Percentiles rank a stretch among this genome's conserved stretches.
Conservation (phyloP, 1,284 basidiomycete genomes). For the Melampsora americana region DNA sequence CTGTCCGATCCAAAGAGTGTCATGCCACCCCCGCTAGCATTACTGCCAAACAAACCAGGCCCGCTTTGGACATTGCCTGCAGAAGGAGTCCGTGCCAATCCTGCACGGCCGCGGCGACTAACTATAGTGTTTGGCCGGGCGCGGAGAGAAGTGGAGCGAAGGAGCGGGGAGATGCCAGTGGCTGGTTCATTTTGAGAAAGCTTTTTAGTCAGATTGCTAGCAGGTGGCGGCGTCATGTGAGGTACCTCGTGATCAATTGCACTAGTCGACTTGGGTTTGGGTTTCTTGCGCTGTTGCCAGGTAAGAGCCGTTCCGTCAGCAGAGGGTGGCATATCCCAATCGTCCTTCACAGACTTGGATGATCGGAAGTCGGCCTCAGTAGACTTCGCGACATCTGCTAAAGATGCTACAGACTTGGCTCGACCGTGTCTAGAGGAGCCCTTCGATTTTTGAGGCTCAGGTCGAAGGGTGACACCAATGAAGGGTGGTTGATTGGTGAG, state of each 20-base stretch:
- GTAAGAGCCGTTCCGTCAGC: neutral
- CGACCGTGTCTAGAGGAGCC: constrained; percentile 3
- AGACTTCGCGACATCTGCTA: constrained; percentile 11
- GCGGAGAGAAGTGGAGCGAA: neutral
- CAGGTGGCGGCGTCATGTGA: neutral
- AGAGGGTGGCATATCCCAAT: constrained; percentile 33
- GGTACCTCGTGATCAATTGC: neutral
- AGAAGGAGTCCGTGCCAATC: constrained; percentile 16
- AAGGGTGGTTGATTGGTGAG: neutral
- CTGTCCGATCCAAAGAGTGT: neutral
- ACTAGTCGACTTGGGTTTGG: neutral
- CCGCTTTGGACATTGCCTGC: neutral
- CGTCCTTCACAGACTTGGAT: constrained; percentile 10
- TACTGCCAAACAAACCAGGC: neutral
- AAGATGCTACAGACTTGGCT: constrained; percentile 27
- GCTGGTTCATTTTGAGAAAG: neutral
- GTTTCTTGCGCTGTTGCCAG: constrained; percentile 26
- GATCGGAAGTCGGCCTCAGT: neutral
- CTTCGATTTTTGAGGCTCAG: neutral
- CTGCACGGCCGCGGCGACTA: constrained; percentile 10
- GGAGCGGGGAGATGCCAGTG: neutral
- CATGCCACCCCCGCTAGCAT: neutral
- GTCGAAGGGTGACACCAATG: neutral
- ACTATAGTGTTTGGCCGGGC: neutral
- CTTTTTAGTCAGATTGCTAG: neutral